Base-by-base conservation (phyloP, 306 rosid species). In the Albizia julibrissin region DNA sequence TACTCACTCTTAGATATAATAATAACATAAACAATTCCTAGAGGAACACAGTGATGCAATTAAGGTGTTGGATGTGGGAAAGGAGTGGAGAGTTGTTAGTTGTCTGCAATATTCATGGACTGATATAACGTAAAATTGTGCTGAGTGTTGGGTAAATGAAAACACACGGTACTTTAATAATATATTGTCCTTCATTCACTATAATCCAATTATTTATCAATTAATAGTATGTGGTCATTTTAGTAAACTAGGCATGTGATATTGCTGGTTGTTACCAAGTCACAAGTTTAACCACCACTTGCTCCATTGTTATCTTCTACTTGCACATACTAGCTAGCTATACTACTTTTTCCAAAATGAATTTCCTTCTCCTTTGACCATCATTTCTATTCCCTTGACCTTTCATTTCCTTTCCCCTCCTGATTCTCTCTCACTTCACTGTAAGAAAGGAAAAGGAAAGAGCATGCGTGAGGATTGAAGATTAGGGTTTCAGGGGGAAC, bases 191-290 rank as follows among this genome's bases (percentile, higher is more conserved):
- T 49, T 49, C 19, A 6, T 12, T 18, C 5, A 33, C 34, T 33
- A 33, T 14, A 16, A 13, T 49, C 21, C 56, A 50, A 15, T 50
- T 18, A 18, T 22, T 16, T 22, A 50, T 50, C 58, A 18, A 50
- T 15, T 50, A 3, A 50, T 6, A 37, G 6, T 6, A 50, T 50
- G 22, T 50, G 58, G 58, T 50, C 21, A 19, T 18, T 16, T 19
- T n/a, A 37, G 62, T 56, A 59, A 24, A 43, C 65, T 70, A 66
- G 61, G 84, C 84, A 67, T 68, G 86, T 74, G 81, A 68, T 69
- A 50, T 74, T 85, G 86, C n/a, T 82, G 86, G 88, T 85, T 46
- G 88, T 77, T 82, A 83, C 47, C 69, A 46, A 79, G 79, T 82
- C 88, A 82, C 86, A 79, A 69, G 22, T 82, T 79, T 69, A 10